Base-by-base conservation (phyloP, 805 yeast species). In the Candida wancherniae region DNA sequence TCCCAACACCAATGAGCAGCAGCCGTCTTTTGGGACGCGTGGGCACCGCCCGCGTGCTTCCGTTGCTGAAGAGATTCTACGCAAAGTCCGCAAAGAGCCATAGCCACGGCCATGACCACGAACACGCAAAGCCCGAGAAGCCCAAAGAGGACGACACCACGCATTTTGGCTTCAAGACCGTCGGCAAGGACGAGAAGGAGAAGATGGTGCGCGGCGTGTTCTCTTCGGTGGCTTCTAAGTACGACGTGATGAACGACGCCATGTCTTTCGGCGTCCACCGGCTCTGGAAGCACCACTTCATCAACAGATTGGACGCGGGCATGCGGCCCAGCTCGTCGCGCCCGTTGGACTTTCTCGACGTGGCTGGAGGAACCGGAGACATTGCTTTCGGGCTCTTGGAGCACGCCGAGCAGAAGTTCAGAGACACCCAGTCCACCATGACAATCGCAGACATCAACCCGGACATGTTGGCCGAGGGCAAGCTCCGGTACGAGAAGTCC, bases 321-420 rank as follows among this genome's bases (percentile, higher is more conserved):
- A 77, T 77, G 67, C 74, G 97, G 52, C 90, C 95, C 4, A 94
- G 90, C 26, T 73, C 77, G 9, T 56, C 64, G 9, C 74, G 80
- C 43, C 95, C 96, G 3, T 66, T 92, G 48, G 75, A 79, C 36
- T 90, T 92, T 51, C 70, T 92, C 42, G 98, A 92, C 58, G 97
- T 92, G 35, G 98, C 98, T 16, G 98, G 98, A 37, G 98, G 98
- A 15, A 86, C 97, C 8, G 98, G 98, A 27, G 98, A 92, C 53
- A 90, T 92, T 59, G 98, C 98, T 1, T 86, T 86, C 61, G 94
- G 98, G 3, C 71, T 92, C 41, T 67, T 92, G 40, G 95, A 87
- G 50, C 95, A 92, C 59, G 97, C 97, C 7, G 78, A 80, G 42
- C 60, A 67, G 22, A 75, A 77, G 40, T 85, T 77, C 53, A 80